Evolutionary conservation across 805 yeast genomes (phyloP).

Genomic region (Yarrowia sp.): DNA sequence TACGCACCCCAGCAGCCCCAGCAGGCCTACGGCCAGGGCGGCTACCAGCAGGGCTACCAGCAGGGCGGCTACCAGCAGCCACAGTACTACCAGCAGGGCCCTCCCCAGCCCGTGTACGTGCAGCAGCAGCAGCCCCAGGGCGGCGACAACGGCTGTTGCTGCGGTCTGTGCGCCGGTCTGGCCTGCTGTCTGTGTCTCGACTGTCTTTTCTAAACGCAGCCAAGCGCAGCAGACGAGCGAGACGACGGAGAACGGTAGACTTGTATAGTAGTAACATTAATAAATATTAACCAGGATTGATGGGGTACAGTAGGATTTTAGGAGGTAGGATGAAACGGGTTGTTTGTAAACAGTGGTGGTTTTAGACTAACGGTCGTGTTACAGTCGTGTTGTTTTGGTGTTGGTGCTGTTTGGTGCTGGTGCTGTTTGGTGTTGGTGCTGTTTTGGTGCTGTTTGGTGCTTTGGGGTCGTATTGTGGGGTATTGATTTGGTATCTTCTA

Average conservation of each 20-base stretch:
- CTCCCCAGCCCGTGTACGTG: conserved; percentile 36
- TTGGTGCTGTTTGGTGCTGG: too few species aligned
- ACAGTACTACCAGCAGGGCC: conserved; percentile 32
- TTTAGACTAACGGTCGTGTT: too few species aligned
- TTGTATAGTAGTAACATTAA: conserved; percentile 21
- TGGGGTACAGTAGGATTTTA: too few species aligned
- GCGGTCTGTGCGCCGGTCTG: conserved; percentile 40
- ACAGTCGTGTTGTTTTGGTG: too few species aligned
- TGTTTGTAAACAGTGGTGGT: too few species aligned
- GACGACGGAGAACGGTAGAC: background rate
- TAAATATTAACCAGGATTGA: background rate
- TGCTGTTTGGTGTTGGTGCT: too few species aligned
- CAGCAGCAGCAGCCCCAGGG: conserved; percentile 33
- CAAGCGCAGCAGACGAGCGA: background rate
- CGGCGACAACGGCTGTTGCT: conserved; percentile 36
- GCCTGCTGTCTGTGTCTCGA: conserved; percentile 39
- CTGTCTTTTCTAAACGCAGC: conserved; percentile 30
- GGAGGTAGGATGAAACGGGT: too few species aligned
- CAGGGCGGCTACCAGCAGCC: conserved; percentile 28
- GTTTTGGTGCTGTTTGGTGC: too few species aligned
- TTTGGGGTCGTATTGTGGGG: too few species aligned
- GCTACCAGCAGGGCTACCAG: conserved; percentile 26
- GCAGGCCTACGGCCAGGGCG: conserved; percentile 30
- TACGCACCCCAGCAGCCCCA: conserved; percentile 32
- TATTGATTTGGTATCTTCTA: too few species aligned